These are phyloP conservation scores for Leccinum longicurvipes DNA, from an alignment of 768 basidiomycete species.

Conservation along the genomic window DNA sequence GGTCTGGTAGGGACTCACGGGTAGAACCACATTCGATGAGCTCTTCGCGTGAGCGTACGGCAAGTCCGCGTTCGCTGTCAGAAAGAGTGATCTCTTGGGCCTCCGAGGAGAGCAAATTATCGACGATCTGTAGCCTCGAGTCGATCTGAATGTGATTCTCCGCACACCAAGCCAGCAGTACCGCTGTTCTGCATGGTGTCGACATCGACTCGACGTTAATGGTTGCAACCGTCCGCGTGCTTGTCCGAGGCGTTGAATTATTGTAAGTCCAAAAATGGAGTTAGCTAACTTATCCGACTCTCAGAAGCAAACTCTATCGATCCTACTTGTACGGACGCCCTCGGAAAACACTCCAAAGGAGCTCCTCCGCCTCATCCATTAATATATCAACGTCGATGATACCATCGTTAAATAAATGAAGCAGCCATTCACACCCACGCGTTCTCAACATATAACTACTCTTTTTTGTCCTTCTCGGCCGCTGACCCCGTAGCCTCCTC, in stretches of 20 bases:
- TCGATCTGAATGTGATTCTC: conserved; percentile 47
- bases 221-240: not conserved
- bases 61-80: conserved; percentile 13
- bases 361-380: not conserved
- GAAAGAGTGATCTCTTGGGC: conserved; percentile 6
- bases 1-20: conserved; percentile 25
- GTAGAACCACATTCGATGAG: conserved; percentile 21
- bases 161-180: conserved; percentile 48
- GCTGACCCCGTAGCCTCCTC: conserved; percentile 16
- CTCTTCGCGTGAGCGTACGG: conserved; percentile 24
- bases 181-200: conserved; percentile 13
- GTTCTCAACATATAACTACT: conserved; percentile 14
- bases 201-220: conserved; percentile 9
- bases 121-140: conserved; percentile 37
- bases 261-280: conserved; percentile 23
- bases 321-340: too few species aligned
- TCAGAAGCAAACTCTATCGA: conserved; percentile 1
- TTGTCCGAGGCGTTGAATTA: conserved; percentile 20
- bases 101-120: conserved; percentile 2
- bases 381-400: conserved; percentile 3
- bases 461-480: conserved; percentile 31
- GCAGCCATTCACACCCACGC: not conserved
- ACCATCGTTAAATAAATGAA: conserved; percentile 2
- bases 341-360: not conserved
- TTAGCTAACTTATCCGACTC: conserved; percentile 14